A percentile compares a stretch with the other conserved stretches of the same genome.
These are phyloP conservation scores for Euphorbia tirucalli DNA, from an alignment of 345 rosid genomes.

Conservation along the genomic window DNA sequence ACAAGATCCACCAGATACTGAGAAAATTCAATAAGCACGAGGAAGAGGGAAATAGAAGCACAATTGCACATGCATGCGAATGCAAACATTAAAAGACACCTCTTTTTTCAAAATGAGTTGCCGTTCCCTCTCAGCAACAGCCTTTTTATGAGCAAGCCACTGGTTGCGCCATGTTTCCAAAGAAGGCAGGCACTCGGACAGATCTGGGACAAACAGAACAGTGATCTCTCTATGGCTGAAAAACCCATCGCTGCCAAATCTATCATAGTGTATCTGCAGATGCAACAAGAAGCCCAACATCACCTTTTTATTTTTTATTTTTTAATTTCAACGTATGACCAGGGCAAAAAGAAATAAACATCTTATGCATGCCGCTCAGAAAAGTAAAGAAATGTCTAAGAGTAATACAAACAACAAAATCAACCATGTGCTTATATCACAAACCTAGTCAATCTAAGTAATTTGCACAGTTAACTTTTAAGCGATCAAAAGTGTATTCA, in stretches of 20 bases:
- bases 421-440: not conserved
- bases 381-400: not conserved
- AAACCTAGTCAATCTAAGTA: not conserved
- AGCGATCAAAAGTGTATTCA: not conserved
- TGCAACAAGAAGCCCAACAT: conserved; percentile 9
- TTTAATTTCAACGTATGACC: conserved; percentile 2
- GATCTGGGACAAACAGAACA: conserved; percentile 87
- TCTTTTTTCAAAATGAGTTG: conserved; percentile 52
- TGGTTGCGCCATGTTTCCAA: conserved; percentile 70
- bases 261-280: conserved; percentile 89
- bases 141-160: conserved; percentile 79
- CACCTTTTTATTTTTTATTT: conserved; percentile 7
- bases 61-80: not conserved
- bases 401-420: not conserved
- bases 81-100: conserved; percentile 20
- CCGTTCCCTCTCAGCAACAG: conserved; percentile 59
- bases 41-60: not conserved
- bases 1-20: not conserved
- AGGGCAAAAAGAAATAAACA: not conserved
- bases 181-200: conserved; percentile 86
- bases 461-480: not conserved
- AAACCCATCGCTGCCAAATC: conserved; percentile 78
- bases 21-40: not conserved
- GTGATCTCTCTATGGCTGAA: conserved; percentile 87
- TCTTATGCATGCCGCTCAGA: not conserved